Conservation (phyloP, 164 flowering plant species). For the Amborella trichopoda region DNA sequence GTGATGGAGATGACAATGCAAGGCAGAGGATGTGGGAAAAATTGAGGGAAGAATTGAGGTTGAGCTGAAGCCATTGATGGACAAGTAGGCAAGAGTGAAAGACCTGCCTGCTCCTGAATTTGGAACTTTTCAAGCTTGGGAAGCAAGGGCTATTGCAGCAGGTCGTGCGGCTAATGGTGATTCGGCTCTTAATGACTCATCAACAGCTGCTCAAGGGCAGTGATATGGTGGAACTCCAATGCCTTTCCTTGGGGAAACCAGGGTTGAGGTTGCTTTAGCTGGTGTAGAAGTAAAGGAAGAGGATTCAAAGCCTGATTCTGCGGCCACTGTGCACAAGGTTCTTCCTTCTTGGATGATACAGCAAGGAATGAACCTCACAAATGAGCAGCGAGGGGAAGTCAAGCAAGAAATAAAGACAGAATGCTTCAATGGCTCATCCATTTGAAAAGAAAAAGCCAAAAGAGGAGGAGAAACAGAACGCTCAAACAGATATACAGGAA, state of each 20-base stretch:
- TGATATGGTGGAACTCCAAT: conserved; percentile 68
- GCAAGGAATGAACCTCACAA: conserved; percentile 87
- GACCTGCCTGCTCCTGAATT: conserved; percentile 78
- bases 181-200: conserved; percentile 41
- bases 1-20: conserved; percentile 93
- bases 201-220: conserved; percentile 50
- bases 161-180: conserved; percentile 50
- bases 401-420: conserved; percentile 46
- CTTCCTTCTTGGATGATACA: conserved; percentile 99
- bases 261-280: conserved; percentile 83
- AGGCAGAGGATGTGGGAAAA: conserved; percentile 76
- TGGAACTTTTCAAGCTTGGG: conserved; percentile 89
- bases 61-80: conserved; percentile 77
- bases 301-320: conserved; percentile 52
- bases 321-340: conserved; percentile 40
- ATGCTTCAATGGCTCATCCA: conserved; percentile 20
- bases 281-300: conserved; percentile 65
- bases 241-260: conserved; percentile 89
- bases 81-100: conserved; percentile 73
- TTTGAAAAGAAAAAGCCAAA: conserved; percentile 62
- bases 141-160: conserved; percentile 63
- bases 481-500: conserved; percentile 58
- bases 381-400: conserved; percentile 77
- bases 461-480: conserved; percentile 19
- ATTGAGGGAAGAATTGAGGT: conserved; percentile 60